Evolutionary conservation across 139 green algal genomes (phyloP).

Genomic region (Asterochloris sp.): DNA sequence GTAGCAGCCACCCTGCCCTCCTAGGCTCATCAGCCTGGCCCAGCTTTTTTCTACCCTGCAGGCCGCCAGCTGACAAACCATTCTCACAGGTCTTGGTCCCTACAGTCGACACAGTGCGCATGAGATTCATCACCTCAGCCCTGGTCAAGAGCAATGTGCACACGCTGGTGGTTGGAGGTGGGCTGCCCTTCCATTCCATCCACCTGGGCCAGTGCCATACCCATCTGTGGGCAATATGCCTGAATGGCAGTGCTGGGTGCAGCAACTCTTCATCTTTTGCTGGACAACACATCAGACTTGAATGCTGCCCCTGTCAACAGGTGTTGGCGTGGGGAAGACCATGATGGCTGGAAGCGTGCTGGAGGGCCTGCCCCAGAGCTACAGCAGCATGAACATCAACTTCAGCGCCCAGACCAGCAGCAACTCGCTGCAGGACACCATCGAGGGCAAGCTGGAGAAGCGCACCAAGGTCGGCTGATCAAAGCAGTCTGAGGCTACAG

Average conservation of each 20-base stretch:
- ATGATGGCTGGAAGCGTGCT: constrained; percentile 18
- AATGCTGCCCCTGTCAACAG: no score
- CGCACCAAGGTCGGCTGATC: constrained; percentile 40
- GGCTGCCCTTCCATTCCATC: no score
- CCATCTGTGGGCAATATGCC: no score
- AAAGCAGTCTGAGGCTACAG: neutral
- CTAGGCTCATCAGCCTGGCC: neutral
- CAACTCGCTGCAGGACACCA: constrained; percentile 31
- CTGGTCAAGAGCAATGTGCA: constrained; percentile 55
- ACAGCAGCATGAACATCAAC: constrained; percentile 19
- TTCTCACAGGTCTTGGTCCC: constrained; percentile 25
- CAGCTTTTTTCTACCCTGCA: constrained; percentile 2
- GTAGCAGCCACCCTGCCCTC: neutral
- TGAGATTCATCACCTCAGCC: constrained; percentile 35
- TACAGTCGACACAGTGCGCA: constrained; percentile 12
- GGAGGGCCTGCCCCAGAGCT: constrained; percentile 1
- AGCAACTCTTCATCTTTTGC: no score
- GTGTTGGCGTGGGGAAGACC: constrained; percentile 48
- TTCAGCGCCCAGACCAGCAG: constrained; percentile 14
- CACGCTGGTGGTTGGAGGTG: constrained; percentile 60
- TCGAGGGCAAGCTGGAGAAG: constrained; percentile 66
- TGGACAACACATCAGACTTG: no score
- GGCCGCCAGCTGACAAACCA: constrained; percentile 8
- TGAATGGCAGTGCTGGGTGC: no score
- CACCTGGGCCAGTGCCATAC: no score